Evolutionary conservation across 805 yeast genomes (phyloP), one percentile per base, ranked within the genome.

Genomic region (Candida glaebosa): DNA sequence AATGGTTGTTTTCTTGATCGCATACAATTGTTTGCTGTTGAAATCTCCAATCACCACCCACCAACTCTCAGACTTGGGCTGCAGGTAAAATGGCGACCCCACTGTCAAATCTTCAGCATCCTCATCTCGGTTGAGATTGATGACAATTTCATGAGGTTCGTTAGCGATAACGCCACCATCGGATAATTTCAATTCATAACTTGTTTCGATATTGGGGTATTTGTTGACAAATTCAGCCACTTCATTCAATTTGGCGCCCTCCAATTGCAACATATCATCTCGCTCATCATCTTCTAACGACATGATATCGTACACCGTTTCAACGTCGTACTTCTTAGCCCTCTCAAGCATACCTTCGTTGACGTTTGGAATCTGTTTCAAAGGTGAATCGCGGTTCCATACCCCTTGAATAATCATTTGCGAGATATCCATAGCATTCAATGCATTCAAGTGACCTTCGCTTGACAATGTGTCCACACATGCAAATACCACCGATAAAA

Each of bases 151-250:
- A 15, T 70, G 67, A 1, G 77, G 69, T 47, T 77, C 79, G 34
- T 76, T 73, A 0, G 77, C 75, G 3, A 60, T 52, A n/a, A 78
- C 46, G 1, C 26, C 4, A 0, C 68, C 62, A 8, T 69, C 65
- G 1, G 61, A 54, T 17, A 63, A 49, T 16, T 73, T 76, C 3
- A 84, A 39, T 25, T 73, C 69, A 52, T 79, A 82, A 3, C 76
- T 65, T 8, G 83, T 54, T 46, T 91, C 97, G 41, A 93, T 69
- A 55, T 85, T 86, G 10, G 99, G 99, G 60, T 85, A 93, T 46
- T 76, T 79, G 61, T 93, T 93, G 40, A 89, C 95, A 68, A 91
- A 93, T 14, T 79, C 79, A 0, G 97, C 97, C 38, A 91, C 89
- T 18, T 70, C 72, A 31, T 72, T 67, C 51, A 90, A 63, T 2